Base-by-base conservation (phyloP, 768 basidiomycete genomes). In the Mycena amicta region DNA sequence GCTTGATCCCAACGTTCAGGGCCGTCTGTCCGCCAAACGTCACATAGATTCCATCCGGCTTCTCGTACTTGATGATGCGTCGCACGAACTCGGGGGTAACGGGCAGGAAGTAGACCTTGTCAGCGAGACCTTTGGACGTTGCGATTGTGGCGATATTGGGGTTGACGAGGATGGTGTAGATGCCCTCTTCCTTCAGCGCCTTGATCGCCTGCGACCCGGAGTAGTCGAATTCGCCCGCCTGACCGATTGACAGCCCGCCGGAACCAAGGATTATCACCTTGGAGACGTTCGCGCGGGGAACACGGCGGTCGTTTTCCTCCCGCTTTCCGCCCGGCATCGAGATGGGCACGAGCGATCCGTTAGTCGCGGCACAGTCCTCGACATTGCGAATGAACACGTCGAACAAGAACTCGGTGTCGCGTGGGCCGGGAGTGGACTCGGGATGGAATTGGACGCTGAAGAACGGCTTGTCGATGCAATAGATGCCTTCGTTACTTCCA, bases 391-490 rank as follows among this genome's bases (percentile, higher is more conserved):
- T 85, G 83, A 99, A 99, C 29, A 95, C 94, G 59, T 98, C 95
- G 72, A 99, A 99, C 60, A 99, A 81, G 77, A 98, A 99, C 73
- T 98, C 97, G 52, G 97, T 99, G 70, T 99, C 97, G 55, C 95
- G 86, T 22, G 97, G 97, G 25, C 97, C 97, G 12, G 95, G 95
- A 2, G 92, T 93, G 28, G 92, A 93, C 73, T 99, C 97, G 23
- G 97, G 97, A 72, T 99, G 97, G 82, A 99, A 99, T 71, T 99
- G 97, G 20, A 98, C 96, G 22, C 96, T 98, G 75, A 99, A 98
- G 81, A 92, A 97, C 0, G 97, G 96, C 64, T 92, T 92, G 71
- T 87, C 83, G 60, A 89, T 86, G 75, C 85, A 95, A 75, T 93
- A 96, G 62, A 99, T 95, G 59, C 97, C 97, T 73, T 99, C 97